Percentiles rank a stretch among this genome's conserved stretches.
These are phyloP conservation scores for Exophiala sp. DNA, from an alignment of 2,329 filamentous ascomycete genomes.

Conservation along the genomic window DNA sequence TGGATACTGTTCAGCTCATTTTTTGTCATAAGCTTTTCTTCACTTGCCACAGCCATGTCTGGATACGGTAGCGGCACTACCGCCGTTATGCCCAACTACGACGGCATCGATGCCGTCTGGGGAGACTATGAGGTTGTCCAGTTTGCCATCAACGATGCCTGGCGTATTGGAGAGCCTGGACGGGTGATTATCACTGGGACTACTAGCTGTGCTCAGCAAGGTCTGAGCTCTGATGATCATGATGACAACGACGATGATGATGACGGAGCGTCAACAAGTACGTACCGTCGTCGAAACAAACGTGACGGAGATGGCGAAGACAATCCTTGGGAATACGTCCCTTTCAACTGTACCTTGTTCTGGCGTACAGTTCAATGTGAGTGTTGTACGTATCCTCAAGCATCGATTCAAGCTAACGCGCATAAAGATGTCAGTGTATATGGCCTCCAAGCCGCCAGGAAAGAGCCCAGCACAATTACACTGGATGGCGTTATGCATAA, in stretches of 20 bases:
- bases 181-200: constrained; percentile 11
- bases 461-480: constrained; percentile 11
- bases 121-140: constrained; percentile 27
- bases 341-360: constrained; percentile 17
- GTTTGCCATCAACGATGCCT: constrained; percentile 20
- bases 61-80: constrained; percentile 35
- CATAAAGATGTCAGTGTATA: constrained; percentile 13
- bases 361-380: constrained; percentile 19
- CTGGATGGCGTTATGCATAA: constrained; percentile 9
- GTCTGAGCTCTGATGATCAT: background rate
- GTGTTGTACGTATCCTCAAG: too few relatives aligned
- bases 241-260: constrained; percentile 15
- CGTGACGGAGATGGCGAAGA: too few relatives aligned
- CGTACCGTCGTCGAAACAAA: too few relatives aligned
- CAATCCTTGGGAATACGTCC: constrained; percentile 17
- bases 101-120: constrained; percentile 27
- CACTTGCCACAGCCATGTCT: constrained; percentile 36
- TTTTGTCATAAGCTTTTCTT: constrained; percentile 34
- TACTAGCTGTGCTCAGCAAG: constrained; percentile 8
- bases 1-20: constrained; percentile 34
- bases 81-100: constrained; percentile 26
- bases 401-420: too few relatives aligned
- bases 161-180: constrained; percentile 16
- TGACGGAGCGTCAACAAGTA: background rate
- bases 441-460: constrained; percentile 3